Percentiles rank a stretch among this genome's conserved stretches.
phyloP scores from a whole-genome alignment of 2,329 filamentous ascomycete genomes.

The Lasiodiplodia hormozganensis region DNA sequence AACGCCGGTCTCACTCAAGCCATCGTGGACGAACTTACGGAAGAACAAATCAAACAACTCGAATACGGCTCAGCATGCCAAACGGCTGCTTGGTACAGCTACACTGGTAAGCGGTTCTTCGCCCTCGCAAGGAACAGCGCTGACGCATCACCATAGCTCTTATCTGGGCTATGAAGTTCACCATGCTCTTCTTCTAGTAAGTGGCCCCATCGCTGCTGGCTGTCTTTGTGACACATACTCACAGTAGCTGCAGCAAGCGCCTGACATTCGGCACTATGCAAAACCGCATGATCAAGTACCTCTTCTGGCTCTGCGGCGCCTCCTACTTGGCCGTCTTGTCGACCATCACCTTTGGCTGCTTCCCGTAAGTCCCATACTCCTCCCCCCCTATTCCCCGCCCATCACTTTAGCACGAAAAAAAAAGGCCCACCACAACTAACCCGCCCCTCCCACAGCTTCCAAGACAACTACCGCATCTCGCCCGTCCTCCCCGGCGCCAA shows the following conservation, averaged over 20 bases:
- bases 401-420: background rate
- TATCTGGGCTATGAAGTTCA: slow-evolving; percentile 45
- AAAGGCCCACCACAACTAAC: background rate
- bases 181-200: slow-evolving; percentile 41
- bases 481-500: slow-evolving; percentile 36
- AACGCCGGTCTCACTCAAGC: slow-evolving; percentile 38
- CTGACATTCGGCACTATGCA: slow-evolving; percentile 44
- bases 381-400: too few relatives aligned
- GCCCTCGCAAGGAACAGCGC: slow-evolving; percentile 28
- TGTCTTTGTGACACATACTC: background rate
- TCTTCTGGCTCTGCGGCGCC: slow-evolving; percentile 37
- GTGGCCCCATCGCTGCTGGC: slow-evolving; percentile 31
- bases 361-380: slow-evolving; percentile 30
- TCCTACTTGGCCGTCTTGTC: slow-evolving; percentile 43
- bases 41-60: slow-evolving; percentile 39
- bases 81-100: slow-evolving; percentile 48
- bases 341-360: slow-evolving; percentile 41
- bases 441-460: slow-evolving; percentile 26
- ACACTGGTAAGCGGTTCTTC: background rate
- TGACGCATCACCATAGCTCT: slow-evolving; percentile 42
- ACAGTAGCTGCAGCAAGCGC: slow-evolving; percentile 33
- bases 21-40: slow-evolving; percentile 36
- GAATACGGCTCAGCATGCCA: slow-evolving; percentile 47
- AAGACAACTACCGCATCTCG: slow-evolving; percentile 39
- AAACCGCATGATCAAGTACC: slow-evolving; percentile 40